phyloP scores from a whole-genome alignment of 345 rosid genomes.

The Mercurialis annua region DNA sequence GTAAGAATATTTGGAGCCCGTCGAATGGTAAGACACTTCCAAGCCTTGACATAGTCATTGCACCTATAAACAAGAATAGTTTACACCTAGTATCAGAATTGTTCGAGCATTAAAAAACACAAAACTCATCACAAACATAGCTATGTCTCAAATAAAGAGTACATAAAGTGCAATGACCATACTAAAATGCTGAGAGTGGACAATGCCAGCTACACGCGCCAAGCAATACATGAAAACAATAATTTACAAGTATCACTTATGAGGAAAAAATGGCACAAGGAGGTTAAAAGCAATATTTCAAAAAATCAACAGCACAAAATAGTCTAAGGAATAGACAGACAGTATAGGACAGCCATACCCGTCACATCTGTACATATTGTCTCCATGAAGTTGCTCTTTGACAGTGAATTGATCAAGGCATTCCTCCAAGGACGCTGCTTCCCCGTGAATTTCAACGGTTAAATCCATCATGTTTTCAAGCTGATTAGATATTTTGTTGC shows the following conservation, averaged over 20 bases:
- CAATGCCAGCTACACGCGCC: background rate
- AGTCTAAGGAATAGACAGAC: too few species aligned
- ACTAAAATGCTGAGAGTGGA: background rate
- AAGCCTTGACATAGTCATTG: slow-evolving; percentile 92
- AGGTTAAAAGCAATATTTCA: too few species aligned
- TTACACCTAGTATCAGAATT: background rate
- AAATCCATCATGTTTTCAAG: slow-evolving; percentile 98
- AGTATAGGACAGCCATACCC: slow-evolving; percentile 44
- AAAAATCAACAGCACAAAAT: background rate
- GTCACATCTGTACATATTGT: slow-evolving; percentile 95
- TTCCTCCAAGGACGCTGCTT: slow-evolving; percentile 86
- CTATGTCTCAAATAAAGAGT: background rate
- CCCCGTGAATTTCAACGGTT: slow-evolving; percentile 92
- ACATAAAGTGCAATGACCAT: slow-evolving; percentile 1
- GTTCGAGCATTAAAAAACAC: background rate
- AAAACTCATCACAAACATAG: background rate
- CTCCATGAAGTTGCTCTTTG: slow-evolving; percentile 89
- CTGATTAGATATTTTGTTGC: slow-evolving; percentile 72
- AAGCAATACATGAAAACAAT: slow-evolving; percentile 3
- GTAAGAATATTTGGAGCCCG: slow-evolving; percentile 88
- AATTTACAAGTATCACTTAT: background rate
- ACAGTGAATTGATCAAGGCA: slow-evolving; percentile 88
- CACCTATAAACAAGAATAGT: slow-evolving; percentile 42
- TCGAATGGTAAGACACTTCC: slow-evolving; percentile 76
- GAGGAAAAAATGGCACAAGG: too few species aligned